phyloP scores from a whole-genome alignment of 1,284 basidiomycete species.

The Singerocomus inundabilis region DNA sequence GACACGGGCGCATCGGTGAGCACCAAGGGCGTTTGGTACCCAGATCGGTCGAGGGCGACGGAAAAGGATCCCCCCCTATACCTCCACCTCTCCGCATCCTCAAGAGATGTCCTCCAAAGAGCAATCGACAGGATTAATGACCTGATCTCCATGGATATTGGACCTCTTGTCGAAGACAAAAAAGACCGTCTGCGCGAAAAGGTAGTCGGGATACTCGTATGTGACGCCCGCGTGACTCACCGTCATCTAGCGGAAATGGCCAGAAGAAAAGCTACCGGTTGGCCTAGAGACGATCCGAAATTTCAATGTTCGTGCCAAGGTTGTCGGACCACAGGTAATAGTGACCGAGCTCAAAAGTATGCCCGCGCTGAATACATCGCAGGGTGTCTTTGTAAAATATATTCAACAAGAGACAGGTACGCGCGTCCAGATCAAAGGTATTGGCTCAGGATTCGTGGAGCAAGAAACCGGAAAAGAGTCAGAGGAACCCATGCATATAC shows the following conservation, averaged over 20 bases:
- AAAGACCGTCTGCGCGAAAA: constrained; percentile 61
- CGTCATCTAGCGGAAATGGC: constrained; percentile 79
- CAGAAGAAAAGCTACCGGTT: constrained; percentile 89
- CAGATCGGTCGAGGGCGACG: constrained; percentile 84
- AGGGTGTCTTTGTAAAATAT: constrained; percentile 97
- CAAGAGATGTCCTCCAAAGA: constrained; percentile 75
- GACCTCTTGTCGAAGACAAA: constrained; percentile 86
- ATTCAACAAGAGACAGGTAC: constrained; percentile 97
- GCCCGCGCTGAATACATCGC: background rate
- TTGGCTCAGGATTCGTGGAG: constrained; percentile 94
- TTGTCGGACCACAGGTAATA: constrained; percentile 88
- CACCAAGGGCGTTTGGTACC: constrained; percentile 94
- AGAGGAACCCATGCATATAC: constrained; percentile 93
- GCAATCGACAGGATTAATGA: constrained; percentile 87
- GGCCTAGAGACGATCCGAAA: constrained; percentile 89
- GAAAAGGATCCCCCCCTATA: constrained; percentile 94
- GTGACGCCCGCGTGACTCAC: constrained; percentile 1
- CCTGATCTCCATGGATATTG: constrained; percentile 81
- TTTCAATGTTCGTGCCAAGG: constrained; percentile 97
- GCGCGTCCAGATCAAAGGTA: constrained; percentile 96
- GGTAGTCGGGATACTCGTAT: constrained; percentile 33
- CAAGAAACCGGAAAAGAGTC: constrained; percentile 89
- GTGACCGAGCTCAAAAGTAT: background rate
- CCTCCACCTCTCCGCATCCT: constrained; percentile 87
- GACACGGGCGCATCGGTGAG: constrained; percentile 88